A percentile compares a stretch with the other conserved stretches of the same genome.
Conservation (phyloP, 768 basidiomycete species). For the Calvatia gigantea region DNA sequence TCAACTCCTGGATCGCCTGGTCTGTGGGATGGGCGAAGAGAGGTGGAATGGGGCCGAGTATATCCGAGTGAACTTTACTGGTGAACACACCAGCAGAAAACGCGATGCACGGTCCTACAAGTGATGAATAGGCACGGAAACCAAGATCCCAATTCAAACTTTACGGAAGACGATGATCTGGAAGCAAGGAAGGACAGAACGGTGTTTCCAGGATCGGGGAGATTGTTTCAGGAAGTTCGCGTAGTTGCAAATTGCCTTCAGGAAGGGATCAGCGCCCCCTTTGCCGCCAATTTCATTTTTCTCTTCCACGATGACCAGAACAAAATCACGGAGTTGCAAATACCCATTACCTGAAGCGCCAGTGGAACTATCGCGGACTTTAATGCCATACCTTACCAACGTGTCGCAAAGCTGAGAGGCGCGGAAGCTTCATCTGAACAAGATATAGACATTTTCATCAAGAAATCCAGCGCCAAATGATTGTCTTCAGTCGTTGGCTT, state of each 20-base stretch:
- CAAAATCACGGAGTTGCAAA: not conserved
- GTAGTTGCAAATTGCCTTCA: slow-evolving; percentile 11
- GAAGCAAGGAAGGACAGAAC: too few species aligned
- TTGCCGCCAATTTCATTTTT: slow-evolving; percentile 13
- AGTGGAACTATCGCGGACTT: not conserved
- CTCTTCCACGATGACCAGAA: slow-evolving; percentile 9
- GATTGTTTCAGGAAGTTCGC: not conserved
- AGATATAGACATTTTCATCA: slow-evolving; percentile 16
- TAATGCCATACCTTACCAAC: slow-evolving; percentile 4
- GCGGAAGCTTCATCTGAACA: slow-evolving; percentile 13
- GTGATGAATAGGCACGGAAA: too few species aligned
- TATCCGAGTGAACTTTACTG: too few species aligned
- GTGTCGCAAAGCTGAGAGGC: slow-evolving; percentile 1
- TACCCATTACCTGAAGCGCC: slow-evolving; percentile 1
- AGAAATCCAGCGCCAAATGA: slow-evolving; percentile 12
- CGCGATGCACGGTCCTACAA: too few species aligned
- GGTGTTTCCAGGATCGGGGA: too few species aligned
- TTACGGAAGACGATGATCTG: too few species aligned
- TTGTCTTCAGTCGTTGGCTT: slow-evolving; percentile 6
- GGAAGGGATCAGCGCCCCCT: slow-evolving; percentile 4
- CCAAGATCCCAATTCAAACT: too few species aligned
- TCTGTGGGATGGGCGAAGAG: too few species aligned
- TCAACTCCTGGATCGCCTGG: too few species aligned
- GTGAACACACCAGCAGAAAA: too few species aligned
- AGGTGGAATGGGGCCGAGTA: too few species aligned